These are phyloP conservation scores for Amesomyces nigricolor DNA, from an alignment of 2,329 filamentous ascomycete genomes.

Conservation along the genomic window DNA sequence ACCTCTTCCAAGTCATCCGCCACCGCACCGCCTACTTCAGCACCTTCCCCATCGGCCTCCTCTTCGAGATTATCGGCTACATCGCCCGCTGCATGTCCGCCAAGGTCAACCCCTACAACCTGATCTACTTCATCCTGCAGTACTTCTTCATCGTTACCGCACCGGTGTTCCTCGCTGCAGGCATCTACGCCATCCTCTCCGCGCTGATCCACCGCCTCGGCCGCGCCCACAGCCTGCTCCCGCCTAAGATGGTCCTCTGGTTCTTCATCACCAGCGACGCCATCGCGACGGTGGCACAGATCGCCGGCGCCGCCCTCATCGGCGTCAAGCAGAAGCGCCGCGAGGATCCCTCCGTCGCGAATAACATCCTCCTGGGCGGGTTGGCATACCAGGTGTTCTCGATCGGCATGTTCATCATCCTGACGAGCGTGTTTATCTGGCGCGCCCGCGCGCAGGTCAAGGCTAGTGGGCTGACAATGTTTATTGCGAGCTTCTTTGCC, in stretches of 20 bases:
- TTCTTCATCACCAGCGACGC: slow-evolving; percentile 51
- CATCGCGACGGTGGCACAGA: slow-evolving; percentile 48
- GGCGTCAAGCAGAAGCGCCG: slow-evolving; percentile 44
- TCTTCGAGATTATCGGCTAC: slow-evolving; percentile 48
- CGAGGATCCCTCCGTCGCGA: slow-evolving; percentile 45
- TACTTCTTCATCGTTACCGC: slow-evolving; percentile 58
- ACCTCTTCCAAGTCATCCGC: slow-evolving; percentile 34
- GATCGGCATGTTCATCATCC: slow-evolving; percentile 43
- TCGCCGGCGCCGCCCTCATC: slow-evolving; percentile 50
- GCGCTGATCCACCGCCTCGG: slow-evolving; percentile 44
- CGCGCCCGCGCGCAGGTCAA: slow-evolving; percentile 24
- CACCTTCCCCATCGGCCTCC: slow-evolving; percentile 39
- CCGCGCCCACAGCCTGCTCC: slow-evolving; percentile 38
- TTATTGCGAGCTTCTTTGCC: too few relatives aligned
- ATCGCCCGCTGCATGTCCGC: slow-evolving; percentile 43
- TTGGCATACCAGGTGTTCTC: slow-evolving; percentile 50
- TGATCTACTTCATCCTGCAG: slow-evolving; percentile 52
- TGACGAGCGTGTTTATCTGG: slow-evolving; percentile 38
- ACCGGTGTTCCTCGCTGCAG: slow-evolving; percentile 52
- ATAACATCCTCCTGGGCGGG: slow-evolving; percentile 51
- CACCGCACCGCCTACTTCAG: slow-evolving; percentile 43
- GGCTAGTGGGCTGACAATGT: not conserved
- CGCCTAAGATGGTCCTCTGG: slow-evolving; percentile 43
- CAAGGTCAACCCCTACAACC: slow-evolving; percentile 46
- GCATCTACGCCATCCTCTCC: slow-evolving; percentile 50